A percentile compares a stretch with the other conserved stretches of the same genome.
phyloP scores from a whole-genome alignment of 345 rosid genomes.

The Punica granatum region DNA sequence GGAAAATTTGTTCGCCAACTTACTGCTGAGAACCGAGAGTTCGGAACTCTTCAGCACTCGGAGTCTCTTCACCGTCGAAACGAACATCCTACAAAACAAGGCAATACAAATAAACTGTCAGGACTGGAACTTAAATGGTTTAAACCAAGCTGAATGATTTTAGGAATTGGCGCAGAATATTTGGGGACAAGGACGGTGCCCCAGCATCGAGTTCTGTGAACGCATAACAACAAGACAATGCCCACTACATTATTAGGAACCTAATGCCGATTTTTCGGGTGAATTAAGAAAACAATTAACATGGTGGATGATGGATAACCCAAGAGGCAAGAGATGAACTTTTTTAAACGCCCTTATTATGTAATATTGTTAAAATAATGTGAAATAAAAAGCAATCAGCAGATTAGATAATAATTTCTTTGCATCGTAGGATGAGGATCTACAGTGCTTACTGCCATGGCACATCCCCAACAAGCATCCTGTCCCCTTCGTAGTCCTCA shows the following conservation, averaged over 20 bases:
- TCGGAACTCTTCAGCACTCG: conserved; percentile 86
- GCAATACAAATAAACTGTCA: neutral
- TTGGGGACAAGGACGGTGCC: neutral
- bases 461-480: conserved; percentile 99
- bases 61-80: conserved; percentile 78
- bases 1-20: conserved; percentile 12
- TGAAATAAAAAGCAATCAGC: neutral
- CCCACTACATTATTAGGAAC: neutral
- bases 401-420: neutral
- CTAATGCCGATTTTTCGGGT: neutral
- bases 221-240: neutral
- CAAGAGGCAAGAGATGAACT: neutral
- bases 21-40: conserved; percentile 38
- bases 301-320: neutral
- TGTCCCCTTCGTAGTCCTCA: conserved; percentile 97
- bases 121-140: neutral
- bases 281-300: neutral
- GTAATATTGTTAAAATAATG: conserved; percentile 5
- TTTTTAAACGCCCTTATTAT: neutral
- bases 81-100: conserved; percentile 64
- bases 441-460: conserved; percentile 95
- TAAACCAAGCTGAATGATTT: neutral
- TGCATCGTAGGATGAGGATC: conserved; percentile 5
- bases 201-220: conserved; percentile 2
- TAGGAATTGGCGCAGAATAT: neutral